Evolutionary conservation across 192 early-diverging fungal species (phyloP), one percentile per base, ranked within the genome.

Genomic region (Chytriomyces sp.): DNA sequence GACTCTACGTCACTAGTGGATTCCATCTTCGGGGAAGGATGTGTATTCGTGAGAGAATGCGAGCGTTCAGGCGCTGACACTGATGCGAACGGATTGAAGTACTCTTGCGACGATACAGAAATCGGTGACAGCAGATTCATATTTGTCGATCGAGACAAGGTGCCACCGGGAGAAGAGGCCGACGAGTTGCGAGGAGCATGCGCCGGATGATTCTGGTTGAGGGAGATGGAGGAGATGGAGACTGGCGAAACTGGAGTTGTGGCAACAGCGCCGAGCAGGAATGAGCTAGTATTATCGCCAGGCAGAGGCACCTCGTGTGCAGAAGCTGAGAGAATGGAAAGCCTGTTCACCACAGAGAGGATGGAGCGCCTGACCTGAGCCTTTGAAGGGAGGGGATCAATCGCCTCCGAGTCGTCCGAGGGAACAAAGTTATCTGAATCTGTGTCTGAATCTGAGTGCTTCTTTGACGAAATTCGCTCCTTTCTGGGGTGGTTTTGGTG

Each of bases 221-320:
- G 34, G 19, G 12, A 6, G 28, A 36, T 33, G 22, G 36, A 17
- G 17, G 55, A 26, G 55, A 28, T 30, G 19, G 55, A 26, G 14
- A 17, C 25, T 34, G 59, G 59, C 25, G 59, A 61, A 19, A 61
- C 33, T 36, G 59, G 59, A 12, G 59, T 61, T 31, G 59, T 61
- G 25, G 59, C 17, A 36, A 61, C 33, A 14, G 59, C 33, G 36
- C 25, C 36, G 31, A 61, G 25, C 26, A 61, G 3, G 36, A 36
- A 61, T 30, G 12, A 19, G 22, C 10, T 8, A 26, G 14, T 14
- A 17, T 57, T 28, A 26, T 57, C 28, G 30, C 19, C 5, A 5
- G 33, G 30, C 33, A 36, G 28, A 37, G 25, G 26, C 12, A 61
- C 26, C 32, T 30, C 12, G 12, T 36, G 7, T 6, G 6, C 33